These are phyloP conservation scores for Fusarium sp. DNA, from an alignment of 2,329 filamentous ascomycete species.

Conservation along the genomic window DNA sequence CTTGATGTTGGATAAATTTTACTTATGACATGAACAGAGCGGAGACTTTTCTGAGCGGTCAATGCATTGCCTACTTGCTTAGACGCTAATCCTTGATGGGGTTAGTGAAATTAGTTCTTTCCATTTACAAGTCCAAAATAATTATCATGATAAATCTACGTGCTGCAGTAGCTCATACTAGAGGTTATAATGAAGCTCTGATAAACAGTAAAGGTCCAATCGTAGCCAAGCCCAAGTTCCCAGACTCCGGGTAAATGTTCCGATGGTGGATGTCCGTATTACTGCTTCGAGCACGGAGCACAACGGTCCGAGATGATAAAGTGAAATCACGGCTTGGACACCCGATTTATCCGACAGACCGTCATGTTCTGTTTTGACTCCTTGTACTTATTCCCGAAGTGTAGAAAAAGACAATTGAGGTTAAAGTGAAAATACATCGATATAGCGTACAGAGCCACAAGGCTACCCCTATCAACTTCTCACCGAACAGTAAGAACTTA, in stretches of 20 bases:
- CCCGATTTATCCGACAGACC: not conserved
- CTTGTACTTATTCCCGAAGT: not conserved
- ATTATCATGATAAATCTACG: not conserved
- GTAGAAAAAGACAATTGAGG: not conserved
- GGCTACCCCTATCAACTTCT: fast-evolving
- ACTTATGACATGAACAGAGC: not conserved
- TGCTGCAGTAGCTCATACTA: not conserved
- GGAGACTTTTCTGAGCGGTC: not conserved
- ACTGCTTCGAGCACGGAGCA: not conserved
- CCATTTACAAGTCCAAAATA: not conserved
- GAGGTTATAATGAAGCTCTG: not conserved
- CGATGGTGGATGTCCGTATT: not conserved
- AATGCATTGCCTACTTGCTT: not conserved
- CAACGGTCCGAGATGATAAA: not conserved
- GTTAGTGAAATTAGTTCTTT: not conserved
- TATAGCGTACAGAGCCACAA: too few species aligned
- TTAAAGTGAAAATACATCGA: not conserved
- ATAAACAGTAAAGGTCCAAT: not conserved
- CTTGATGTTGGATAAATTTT: not conserved
- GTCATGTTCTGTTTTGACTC: not conserved
- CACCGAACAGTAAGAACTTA: not conserved
- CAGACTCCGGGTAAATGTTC: not conserved
- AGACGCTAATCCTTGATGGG: not conserved
- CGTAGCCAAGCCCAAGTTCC: fast-evolving
- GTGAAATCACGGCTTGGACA: not conserved